Evolutionary conservation across 805 yeast genomes (phyloP), one percentile per base, ranked within the genome.

Genomic region (Candida nanaspora): DNA sequence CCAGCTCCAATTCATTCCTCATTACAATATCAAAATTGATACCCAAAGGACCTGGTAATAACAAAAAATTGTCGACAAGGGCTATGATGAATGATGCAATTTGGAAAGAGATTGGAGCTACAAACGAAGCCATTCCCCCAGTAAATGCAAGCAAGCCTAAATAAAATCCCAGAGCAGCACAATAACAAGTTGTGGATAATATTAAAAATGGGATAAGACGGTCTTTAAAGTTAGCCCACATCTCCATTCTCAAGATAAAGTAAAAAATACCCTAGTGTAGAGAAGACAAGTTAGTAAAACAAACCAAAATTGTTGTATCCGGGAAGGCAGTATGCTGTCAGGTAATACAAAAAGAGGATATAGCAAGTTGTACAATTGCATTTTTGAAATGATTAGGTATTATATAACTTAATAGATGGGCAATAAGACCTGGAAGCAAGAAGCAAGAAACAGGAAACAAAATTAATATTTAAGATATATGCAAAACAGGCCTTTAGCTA

Each of bases 21-120:
- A 62, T 33, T 2, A 61, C 57, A 34, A 46, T 44, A 38, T 66
- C 69, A 45, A 65, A 66, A 2, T 62, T 49, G 11, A 39, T 41
- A 2, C 40, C 44, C 6, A 63, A 43, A 1, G 66, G 62, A 2
- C 40, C 41, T 2, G 68, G 66, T 15, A 66, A 45, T 2, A 66
- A 45, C n/a, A 62, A 39, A 3, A 42, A 30, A 16, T 55, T 54
- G 29, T 57, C 52, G 29, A 64, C 49, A 19, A 56, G 43, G 23
- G 54, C 49, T 8, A 62, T 55, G 34, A 63, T 39, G 20, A 59
- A 55, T 8, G 52, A 51, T 15, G 62, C 44, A 35, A 59, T 50
- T 36, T 65, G 68, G 28, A 61, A 46, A 1, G 57, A 47, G 8
- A 31, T 42, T 1, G 62, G 53, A 4, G 51, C 46, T 18, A 53